Evolutionary conservation across 495 filamentous ascomycete genomes (phyloP).

Genomic region (Mycothermus thermophilus): DNA sequence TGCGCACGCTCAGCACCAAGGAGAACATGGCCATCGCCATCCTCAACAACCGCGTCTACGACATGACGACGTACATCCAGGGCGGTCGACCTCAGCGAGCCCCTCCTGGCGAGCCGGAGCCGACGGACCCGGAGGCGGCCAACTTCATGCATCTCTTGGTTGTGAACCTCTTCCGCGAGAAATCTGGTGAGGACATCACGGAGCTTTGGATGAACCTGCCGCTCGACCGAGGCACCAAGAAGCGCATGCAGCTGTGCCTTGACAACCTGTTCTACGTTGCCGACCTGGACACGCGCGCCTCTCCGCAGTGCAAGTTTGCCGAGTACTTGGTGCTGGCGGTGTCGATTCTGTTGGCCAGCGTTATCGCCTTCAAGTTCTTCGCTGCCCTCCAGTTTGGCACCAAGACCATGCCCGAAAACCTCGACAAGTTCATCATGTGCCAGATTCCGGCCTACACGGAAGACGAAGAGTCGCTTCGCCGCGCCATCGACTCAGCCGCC

Average conservation of each 20-base stretch:
- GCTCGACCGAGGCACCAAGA: slow-evolving; percentile 39
- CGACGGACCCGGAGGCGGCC: slow-evolving; percentile 38
- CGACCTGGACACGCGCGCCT: slow-evolving; percentile 83
- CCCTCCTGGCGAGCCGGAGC: slow-evolving; percentile 33
- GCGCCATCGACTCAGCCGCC: slow-evolving; percentile 91
- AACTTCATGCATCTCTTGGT: slow-evolving; percentile 76
- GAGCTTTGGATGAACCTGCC: slow-evolving; percentile 63
- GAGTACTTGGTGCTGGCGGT: slow-evolving; percentile 87
- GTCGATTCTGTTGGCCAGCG: slow-evolving; percentile 60
- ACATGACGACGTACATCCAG: slow-evolving; percentile 71
- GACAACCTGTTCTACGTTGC: slow-evolving; percentile 95
- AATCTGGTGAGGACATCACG: slow-evolving; percentile 65
- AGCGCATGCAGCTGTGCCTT: slow-evolving; percentile 68
- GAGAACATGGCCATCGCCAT: slow-evolving; percentile 52
- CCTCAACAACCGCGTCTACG: slow-evolving; percentile 72
- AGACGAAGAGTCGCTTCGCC: slow-evolving; percentile 90
- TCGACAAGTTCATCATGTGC: slow-evolving; percentile 97
- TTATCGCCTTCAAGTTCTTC: slow-evolving; percentile 93
- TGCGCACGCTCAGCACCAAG: slow-evolving; percentile 54
- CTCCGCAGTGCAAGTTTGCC: slow-evolving; percentile 70
- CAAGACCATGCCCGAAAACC: slow-evolving; percentile 84
- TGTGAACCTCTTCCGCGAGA: slow-evolving; percentile 60
- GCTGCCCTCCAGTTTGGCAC: slow-evolving; percentile 85
- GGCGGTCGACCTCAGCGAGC: slow-evolving; percentile 57
- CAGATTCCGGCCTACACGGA: slow-evolving; percentile 97